Evolutionary conservation across 83 land plant species (phyloP), one percentile per base, ranked within the genome.

Genomic region (Thuja plicata): DNA sequence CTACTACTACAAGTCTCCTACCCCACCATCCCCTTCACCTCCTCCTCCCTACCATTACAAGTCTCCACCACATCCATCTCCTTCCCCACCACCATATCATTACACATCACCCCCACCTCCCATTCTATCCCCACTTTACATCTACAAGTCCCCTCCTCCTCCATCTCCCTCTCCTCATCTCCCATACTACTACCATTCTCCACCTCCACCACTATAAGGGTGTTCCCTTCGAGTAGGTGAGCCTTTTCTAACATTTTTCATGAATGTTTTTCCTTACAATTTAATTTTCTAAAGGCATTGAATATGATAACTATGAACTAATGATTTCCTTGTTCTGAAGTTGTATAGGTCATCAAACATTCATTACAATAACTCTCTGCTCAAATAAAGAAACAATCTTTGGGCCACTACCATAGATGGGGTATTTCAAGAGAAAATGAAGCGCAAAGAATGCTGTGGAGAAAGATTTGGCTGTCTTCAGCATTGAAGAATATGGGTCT

Each of bases 1-100:
- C 5, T 43, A 43, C 45, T 43, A 3, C 45, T 43, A 43, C 45
- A 43, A 3, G 3, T 43, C 45, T 43, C 45, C 45, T 43, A n/a
- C 45, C 4, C 45, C 45, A 3, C 45, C 45, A 43, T 43, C 45
- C 5, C 45, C 1, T 43, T 43, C 45, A 43, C 45, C 45, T 43
- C 45, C 45, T 1, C 45, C 45, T 38, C 40, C 40, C 40, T 38
- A 38, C 40, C 40, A 38, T 38, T 38, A 38, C 2, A 38, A 38
- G 4, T 43, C 45, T 43, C 45, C 45, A 0, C 5, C 45, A 43
- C 45, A 3, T 5, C 45, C 45, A 43, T 5, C 45, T 43, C 45
- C 45, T 43, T 43, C 40, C 40, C 40, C 40, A 38, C 40, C 40
- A 90, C 52, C 90, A 5, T 92, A 92, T 88, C 90, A 91, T 89